Evolutionary conservation across 768 basidiomycete species (phyloP).

Genomic region (Termitomyces titanicus): DNA sequence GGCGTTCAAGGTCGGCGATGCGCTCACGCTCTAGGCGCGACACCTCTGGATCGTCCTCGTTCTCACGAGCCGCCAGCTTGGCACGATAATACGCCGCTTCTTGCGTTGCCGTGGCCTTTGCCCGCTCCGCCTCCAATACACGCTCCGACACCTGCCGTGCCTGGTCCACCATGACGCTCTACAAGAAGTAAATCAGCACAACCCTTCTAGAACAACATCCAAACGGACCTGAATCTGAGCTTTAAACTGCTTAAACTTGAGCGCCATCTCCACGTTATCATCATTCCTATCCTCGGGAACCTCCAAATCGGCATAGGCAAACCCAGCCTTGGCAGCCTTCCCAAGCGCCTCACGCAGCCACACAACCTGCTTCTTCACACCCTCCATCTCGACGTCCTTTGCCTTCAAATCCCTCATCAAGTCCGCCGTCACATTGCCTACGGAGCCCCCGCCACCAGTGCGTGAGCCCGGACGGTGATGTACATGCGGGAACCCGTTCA

Average conservation of each 20-base stretch:
- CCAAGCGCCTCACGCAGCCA: slow-evolving; percentile 85
- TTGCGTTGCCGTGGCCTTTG: slow-evolving; percentile 76
- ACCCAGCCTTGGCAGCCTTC: slow-evolving; percentile 77
- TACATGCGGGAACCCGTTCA: slow-evolving; percentile 49
- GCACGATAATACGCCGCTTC: slow-evolving; percentile 96
- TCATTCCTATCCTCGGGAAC: slow-evolving; percentile 33
- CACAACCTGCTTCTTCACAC: slow-evolving; percentile 66
- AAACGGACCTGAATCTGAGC: slow-evolving; percentile 77
- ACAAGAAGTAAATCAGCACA: slow-evolving; percentile 6
- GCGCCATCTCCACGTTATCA: slow-evolving; percentile 62
- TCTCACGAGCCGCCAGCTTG: slow-evolving; percentile 86
- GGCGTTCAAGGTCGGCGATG: slow-evolving; percentile 66
- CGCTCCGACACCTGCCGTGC: slow-evolving; percentile 74
- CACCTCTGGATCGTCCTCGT: slow-evolving; percentile 59
- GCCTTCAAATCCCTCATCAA: slow-evolving; percentile 75
- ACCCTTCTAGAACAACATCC: not conserved
- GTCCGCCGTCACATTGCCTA: slow-evolving; percentile 71
- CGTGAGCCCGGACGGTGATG: slow-evolving; percentile 35
- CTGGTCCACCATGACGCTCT: slow-evolving; percentile 76
- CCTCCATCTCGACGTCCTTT: slow-evolving; percentile 80
- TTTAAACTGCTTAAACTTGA: slow-evolving; percentile 86
- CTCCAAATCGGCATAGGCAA: slow-evolving; percentile 52
- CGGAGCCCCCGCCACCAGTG: slow-evolving; percentile 43
- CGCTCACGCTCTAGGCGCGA: slow-evolving; percentile 78
- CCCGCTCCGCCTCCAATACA: slow-evolving; percentile 74